These are phyloP conservation scores for Polychytrium aggregatum DNA, from an alignment of 192 early-diverging fungal species.

Conservation along the genomic window DNA sequence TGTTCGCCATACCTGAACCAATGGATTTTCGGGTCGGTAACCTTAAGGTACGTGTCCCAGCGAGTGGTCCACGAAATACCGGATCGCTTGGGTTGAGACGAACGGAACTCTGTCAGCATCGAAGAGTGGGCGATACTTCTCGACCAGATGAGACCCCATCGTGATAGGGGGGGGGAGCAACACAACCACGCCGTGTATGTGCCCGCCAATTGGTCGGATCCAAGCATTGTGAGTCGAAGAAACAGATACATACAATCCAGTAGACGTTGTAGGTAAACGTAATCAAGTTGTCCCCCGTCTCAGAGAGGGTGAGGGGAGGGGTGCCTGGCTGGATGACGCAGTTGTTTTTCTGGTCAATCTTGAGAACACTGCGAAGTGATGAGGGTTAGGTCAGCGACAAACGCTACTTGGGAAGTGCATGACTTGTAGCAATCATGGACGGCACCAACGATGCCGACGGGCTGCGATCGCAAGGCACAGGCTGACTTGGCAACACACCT, in stretches of 20 bases:
- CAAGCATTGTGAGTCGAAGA: background rate
- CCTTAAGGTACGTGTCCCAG: conserved; percentile 29
- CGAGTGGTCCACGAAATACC: conserved; percentile 34
- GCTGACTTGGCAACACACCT: conserved; percentile 31
- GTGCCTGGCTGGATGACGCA: conserved; percentile 4
- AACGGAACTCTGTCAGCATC: background rate
- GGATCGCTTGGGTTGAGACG: conserved; percentile 16
- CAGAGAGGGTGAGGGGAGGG: conserved; percentile 11
- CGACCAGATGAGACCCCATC: too few species aligned
- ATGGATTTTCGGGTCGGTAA: conserved; percentile 41
- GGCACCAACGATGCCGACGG: too few species aligned
- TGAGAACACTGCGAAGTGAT: too few species aligned
- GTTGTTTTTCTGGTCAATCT: background rate
- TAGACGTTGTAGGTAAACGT: conserved; percentile 36
- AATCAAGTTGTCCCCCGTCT: conserved; percentile 18
- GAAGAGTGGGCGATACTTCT: background rate
- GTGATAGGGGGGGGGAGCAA: too few species aligned
- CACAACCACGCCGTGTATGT: too few species aligned
- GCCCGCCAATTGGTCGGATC: background rate
- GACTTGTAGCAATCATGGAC: too few species aligned
- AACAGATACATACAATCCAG: conserved; percentile 20
- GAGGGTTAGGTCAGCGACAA: too few species aligned
- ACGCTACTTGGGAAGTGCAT: too few species aligned
- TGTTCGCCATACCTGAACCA: conserved; percentile 41
- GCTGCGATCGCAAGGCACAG: too few species aligned